These are phyloP conservation scores for Vitis hybrid DNA, from an alignment of 177 flowering plant species.

Conservation along the genomic window DNA sequence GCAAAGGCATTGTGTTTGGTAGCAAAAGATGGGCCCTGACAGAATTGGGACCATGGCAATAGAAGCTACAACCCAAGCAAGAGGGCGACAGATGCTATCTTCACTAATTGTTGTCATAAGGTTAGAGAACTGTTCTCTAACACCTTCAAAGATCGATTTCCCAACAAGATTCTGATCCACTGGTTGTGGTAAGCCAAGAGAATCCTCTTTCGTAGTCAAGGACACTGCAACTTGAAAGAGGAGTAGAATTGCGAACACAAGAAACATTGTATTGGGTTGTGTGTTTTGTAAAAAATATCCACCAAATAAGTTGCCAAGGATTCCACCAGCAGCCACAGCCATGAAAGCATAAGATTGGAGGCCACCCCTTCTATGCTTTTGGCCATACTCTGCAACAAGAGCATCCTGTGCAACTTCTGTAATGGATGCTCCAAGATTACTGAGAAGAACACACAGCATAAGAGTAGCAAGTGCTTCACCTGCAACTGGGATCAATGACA, in stretches of 20 bases:
- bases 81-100: slow-evolving; percentile 53
- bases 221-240: slow-evolving; percentile 55
- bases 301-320: slow-evolving; percentile 78
- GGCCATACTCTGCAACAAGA: slow-evolving; percentile 79
- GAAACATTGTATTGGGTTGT: slow-evolving; percentile 60
- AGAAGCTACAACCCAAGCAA: slow-evolving; percentile 78
- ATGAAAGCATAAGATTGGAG: slow-evolving; percentile 85
- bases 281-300: slow-evolving; percentile 52
- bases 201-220: slow-evolving; percentile 48
- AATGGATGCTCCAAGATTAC: slow-evolving; percentile 86
- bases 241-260: slow-evolving; percentile 49
- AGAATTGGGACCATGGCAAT: slow-evolving; percentile 67
- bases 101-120: slow-evolving; percentile 47
- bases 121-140: slow-evolving; percentile 46
- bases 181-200: slow-evolving; percentile 43
- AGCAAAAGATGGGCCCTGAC: slow-evolving; percentile 84
- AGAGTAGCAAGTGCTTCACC: slow-evolving; percentile 49
- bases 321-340: slow-evolving; percentile 80
- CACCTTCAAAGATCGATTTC: slow-evolving; percentile 32
- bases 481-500: slow-evolving; percentile 59
- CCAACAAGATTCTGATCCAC: slow-evolving; percentile 16
- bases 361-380: slow-evolving; percentile 46
- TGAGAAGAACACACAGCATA: slow-evolving; percentile 69
- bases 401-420: slow-evolving; percentile 92
- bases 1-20: slow-evolving; percentile 73